Evolutionary conservation across 2,329 filamentous ascomycete species (phyloP).

Genomic region (Bertia moriformis): DNA sequence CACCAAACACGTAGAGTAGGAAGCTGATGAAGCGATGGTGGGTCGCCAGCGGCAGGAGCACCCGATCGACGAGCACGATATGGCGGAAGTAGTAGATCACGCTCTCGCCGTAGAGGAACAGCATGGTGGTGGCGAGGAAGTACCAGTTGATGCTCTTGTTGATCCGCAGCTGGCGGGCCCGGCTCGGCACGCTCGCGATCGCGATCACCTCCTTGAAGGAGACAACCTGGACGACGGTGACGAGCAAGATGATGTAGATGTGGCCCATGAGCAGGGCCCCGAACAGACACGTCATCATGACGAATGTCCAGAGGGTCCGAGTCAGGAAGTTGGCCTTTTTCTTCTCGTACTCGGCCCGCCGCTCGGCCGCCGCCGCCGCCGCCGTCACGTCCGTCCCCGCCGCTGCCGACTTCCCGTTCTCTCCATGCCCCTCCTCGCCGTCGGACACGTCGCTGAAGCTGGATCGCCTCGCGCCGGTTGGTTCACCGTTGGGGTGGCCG

Average conservation of each 20-base stretch:
- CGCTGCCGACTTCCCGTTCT: no score
- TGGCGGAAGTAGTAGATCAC: conserved; percentile 99
- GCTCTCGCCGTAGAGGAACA: conserved; percentile 95
- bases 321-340: conserved; percentile 98
- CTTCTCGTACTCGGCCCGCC: conserved; percentile 74
- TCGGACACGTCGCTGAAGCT: no score
- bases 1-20: conserved; percentile 91
- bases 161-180: conserved; percentile 76
- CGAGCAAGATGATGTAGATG: conserved; percentile 88
- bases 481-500: no score
- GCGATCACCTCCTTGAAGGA: conserved; percentile 99
- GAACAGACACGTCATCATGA: conserved; percentile 94
- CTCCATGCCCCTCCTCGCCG: no score
- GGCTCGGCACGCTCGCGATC: conserved; percentile 85
- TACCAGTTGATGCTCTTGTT: conserved; percentile 99
- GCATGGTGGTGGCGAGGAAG: conserved; percentile 97
- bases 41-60: conserved; percentile 81
- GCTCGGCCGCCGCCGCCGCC: conserved; percentile 7
- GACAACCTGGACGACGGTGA: conserved; percentile 86
- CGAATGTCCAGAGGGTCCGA: conserved; percentile 89
- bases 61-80: conserved; percentile 84
- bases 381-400: background rate
- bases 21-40: conserved; percentile 99
- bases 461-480: no score
- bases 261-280: conserved; percentile 84